Conservation (phyloP, 2,329 filamentous ascomycete species). For the Alternaria novae-zelandiae region DNA sequence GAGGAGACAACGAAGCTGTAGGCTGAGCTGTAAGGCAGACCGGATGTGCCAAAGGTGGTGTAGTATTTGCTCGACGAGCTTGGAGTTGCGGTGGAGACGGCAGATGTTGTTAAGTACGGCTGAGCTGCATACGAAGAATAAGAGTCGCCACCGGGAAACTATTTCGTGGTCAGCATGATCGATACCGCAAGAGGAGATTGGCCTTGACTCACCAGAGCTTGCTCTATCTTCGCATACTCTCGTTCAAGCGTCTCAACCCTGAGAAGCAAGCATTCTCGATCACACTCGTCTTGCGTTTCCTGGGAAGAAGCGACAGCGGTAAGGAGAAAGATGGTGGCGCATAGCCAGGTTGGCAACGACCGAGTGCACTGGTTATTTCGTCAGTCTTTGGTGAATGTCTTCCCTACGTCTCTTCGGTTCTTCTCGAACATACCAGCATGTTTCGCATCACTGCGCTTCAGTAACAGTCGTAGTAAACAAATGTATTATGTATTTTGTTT, state of each 20-base stretch:
- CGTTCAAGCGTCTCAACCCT: background rate
- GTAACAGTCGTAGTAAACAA: background rate
- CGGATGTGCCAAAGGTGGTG: background rate
- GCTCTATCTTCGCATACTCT: background rate
- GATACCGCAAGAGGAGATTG: background rate
- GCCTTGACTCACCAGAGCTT: background rate
- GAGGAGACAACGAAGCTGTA: background rate
- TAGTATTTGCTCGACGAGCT: background rate
- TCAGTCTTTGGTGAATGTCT: background rate
- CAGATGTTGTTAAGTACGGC: background rate
- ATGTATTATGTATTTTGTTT: background rate
- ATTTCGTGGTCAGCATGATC: background rate
- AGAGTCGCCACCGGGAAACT: background rate
- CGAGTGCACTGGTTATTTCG: background rate
- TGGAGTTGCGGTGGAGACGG: background rate
- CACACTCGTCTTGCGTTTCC: background rate
- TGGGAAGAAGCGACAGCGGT: background rate
- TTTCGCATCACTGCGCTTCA: background rate
- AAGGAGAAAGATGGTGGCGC: background rate
- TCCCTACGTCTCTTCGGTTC: background rate
- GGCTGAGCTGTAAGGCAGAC: background rate
- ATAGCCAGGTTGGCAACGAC: background rate
- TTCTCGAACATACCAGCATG: background rate
- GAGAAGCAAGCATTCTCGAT: background rate
- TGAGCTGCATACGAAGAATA: background rate